Evolutionary conservation across 2,329 filamentous ascomycete genomes (phyloP), one percentile per base, ranked within the genome.

Genomic region (Cytospora leucostoma): DNA sequence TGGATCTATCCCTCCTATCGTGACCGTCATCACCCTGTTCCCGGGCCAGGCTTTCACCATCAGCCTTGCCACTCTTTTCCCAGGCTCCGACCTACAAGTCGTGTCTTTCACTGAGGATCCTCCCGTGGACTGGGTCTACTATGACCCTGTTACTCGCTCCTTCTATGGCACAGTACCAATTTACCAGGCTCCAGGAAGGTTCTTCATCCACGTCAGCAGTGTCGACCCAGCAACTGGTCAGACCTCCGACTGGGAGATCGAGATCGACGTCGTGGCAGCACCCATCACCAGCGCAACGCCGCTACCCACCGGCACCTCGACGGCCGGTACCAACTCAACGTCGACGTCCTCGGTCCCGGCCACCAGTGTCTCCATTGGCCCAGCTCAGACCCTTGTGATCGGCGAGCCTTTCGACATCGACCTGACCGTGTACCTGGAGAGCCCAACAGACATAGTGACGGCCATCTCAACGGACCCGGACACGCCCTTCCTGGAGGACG

Each of bases 91-190:
- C 19, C 51, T 55, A 8, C 58, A 55, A 37, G n/a, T 61, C n/a
- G 38, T 38, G 15, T 15, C 38, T 34, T 61, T 61, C 38, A 61
- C 38, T 7, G 54, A 51, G 33, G 38, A 61, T 38, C 51, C 51
- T 35, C 21, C 12, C 2, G 38, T 49, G 38, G 50, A 27, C 40
- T 61, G n/a, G 13, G 2, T 61, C 27, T 47, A 37, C 37, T 61
- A 61, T 49, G 58, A 61, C n/a, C 58, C 58, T 12, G 58, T 61
- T 17, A 61, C 58, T 47, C 33, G 40, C 27, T 55, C 58, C 13
- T 61, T 61, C 32, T 61, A 49, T 44, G 58, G 58, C 4, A 15
- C 47, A 10, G 51, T 61, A 7, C 58, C 58, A 17, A 1, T 11
- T 38, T 10, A 17, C 19, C 38, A 55, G 3, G 38, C 51, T 21